Percentiles rank a stretch among this genome's conserved stretches.
These are phyloP conservation scores for Malassezia cuniculi DNA, from an alignment of 1,284 basidiomycete genomes.

Conservation along the genomic window DNA sequence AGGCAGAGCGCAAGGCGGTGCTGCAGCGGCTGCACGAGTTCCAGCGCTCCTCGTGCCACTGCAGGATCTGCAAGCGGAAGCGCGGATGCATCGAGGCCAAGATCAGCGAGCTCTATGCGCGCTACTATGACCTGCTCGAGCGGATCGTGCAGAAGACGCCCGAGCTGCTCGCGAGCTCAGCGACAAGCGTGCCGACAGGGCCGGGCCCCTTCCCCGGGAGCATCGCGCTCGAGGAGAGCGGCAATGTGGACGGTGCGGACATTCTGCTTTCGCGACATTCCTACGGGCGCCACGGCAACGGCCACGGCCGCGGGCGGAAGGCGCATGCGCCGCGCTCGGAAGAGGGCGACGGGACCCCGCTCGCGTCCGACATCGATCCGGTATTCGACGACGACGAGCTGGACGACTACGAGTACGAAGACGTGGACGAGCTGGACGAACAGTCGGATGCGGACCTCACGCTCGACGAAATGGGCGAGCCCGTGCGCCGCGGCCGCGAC, in stretches of 20 bases:
- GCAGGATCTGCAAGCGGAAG: conserved; percentile 92
- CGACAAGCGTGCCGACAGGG: conserved; percentile 71
- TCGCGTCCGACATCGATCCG: no score
- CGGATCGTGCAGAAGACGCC: conserved; percentile 90
- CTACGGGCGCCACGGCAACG: conserved; percentile 13
- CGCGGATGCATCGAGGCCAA: conserved; percentile 96
- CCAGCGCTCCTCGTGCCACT: conserved; percentile 86
- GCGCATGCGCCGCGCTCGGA: conserved; percentile 12
- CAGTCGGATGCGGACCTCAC: conserved; percentile 27
- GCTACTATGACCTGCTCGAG: conserved; percentile 99
- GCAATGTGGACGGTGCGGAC: conserved; percentile 63
- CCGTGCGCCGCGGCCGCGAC: conserved; percentile 13
- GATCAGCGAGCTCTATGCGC: conserved; percentile 96
- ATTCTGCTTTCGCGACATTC: conserved; percentile 43
- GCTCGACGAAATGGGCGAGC: conserved; percentile 34
- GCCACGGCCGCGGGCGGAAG: conserved; percentile 26
- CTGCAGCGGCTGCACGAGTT: conserved; percentile 98
- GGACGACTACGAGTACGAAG: conserved; percentile 13
- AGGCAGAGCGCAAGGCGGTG: conserved; percentile 93
- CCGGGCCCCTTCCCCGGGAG: conserved; percentile 96
- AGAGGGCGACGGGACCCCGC: no score
- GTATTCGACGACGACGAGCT: no score
- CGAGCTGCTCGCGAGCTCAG: conserved; percentile 53
- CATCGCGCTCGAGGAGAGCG: conserved; percentile 76
- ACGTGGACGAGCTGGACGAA: conserved; percentile 13